Conservation (phyloP, 1,139 yeast species). For the Blastobotrys aristatus region DNA sequence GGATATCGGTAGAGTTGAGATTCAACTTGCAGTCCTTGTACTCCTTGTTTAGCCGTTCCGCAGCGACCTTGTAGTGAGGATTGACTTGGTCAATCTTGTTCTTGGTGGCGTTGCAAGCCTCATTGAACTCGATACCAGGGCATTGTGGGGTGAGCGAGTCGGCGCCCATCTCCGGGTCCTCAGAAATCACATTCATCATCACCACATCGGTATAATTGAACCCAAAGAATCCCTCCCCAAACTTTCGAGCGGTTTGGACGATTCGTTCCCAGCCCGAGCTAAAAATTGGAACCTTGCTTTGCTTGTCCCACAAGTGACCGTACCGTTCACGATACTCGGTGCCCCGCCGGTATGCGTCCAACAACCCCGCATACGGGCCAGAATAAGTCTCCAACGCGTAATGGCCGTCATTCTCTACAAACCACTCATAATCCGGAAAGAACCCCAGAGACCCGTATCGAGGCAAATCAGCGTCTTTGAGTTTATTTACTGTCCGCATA, state of each 20-base stretch:
- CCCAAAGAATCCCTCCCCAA: constrained; percentile 41
- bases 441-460: constrained; percentile 36
- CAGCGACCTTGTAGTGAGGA: constrained; percentile 37
- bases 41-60: constrained; percentile 19
- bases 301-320: constrained; percentile 36
- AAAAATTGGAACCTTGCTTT: constrained; percentile 36
- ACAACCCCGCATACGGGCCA: constrained; percentile 34
- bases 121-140: constrained; percentile 4
- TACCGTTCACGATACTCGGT: constrained; percentile 34
- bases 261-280: constrained; percentile 39
- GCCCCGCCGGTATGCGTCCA: constrained; percentile 32
- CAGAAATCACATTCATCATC: constrained; percentile 38
- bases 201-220: constrained; percentile 35
- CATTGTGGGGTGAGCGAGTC: constrained; percentile 39
- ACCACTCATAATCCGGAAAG: constrained; percentile 37
- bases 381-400: constrained; percentile 29
- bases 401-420: constrained; percentile 28
- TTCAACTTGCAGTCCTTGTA: constrained; percentile 4
- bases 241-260: constrained; percentile 38
- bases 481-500: constrained; percentile 14
- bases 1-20: constrained; percentile 9
- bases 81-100: constrained; percentile 10
- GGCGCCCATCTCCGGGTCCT: constrained; percentile 37
- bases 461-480: constrained; percentile 8
- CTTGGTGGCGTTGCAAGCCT: constrained; percentile 22